phyloP scores from a whole-genome alignment of 2,329 filamentous ascomycete genomes.

The Diaporthe ilicicola region DNA sequence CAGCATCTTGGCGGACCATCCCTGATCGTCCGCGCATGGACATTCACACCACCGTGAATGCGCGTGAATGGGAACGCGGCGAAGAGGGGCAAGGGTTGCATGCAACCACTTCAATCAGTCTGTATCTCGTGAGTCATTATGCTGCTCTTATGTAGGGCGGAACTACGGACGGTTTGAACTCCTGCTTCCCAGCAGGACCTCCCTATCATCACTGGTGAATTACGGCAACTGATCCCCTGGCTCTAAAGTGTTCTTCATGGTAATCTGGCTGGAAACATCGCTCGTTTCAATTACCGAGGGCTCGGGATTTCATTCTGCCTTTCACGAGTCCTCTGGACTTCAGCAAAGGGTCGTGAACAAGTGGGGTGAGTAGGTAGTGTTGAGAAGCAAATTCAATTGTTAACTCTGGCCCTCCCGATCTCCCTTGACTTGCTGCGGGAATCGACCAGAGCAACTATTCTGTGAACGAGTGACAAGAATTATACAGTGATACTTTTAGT shows the following conservation, averaged over 20 bases:
- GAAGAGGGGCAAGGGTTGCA: not conserved
- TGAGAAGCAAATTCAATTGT: slow-evolving; percentile 26
- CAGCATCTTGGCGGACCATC: not conserved
- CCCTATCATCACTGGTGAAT: not conserved
- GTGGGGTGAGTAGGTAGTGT: not conserved
- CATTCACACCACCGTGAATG: slow-evolving; percentile 27
- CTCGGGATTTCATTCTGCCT: not conserved
- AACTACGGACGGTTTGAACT: not conserved
- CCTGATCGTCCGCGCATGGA: not conserved
- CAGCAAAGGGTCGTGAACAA: not conserved
- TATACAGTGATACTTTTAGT: slow-evolving; percentile 34
- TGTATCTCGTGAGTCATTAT: slow-evolving; percentile 20
- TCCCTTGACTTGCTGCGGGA: not conserved
- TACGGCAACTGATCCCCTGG: not conserved
- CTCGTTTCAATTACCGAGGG: not conserved
- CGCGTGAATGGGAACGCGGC: slow-evolving; percentile 16
- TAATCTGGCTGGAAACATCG: not conserved
- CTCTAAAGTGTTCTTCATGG: not conserved
- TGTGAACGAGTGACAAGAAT: slow-evolving; percentile 36
- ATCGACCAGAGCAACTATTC: slow-evolving; percentile 12
- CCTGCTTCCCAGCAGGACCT: not conserved
- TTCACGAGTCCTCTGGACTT: not conserved
- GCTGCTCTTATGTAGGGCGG: not conserved
- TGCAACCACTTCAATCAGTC: slow-evolving; percentile 3
- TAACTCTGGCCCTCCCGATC: not conserved